Evolutionary conservation across 441 rosid species (phyloP).

Genomic region (Gossypium aridum): DNA sequence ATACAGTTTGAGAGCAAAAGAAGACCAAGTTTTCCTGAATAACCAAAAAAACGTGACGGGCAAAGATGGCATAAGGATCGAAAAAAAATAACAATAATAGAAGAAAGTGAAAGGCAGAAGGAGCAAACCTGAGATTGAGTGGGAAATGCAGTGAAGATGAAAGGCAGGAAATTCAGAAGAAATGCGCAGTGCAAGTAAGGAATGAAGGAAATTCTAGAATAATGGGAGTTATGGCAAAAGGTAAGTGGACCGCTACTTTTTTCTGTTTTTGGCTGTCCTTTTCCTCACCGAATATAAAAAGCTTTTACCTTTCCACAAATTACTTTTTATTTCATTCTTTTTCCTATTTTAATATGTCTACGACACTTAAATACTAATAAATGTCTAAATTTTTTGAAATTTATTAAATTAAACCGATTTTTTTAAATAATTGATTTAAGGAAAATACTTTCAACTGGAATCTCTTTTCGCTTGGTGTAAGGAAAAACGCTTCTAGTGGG

Average conservation of each 20-base stretch:
- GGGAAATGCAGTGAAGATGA: neutral
- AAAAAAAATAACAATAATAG: neutral
- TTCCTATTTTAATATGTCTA: no score
- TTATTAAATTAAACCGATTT: no score
- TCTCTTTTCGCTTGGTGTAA: no score
- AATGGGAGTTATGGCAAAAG: neutral
- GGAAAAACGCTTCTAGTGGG: accelerated
- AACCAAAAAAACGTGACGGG: neutral
- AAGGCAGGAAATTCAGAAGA: neutral
- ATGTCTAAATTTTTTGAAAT: no score
- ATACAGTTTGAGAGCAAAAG: neutral
- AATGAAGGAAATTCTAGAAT: neutral
- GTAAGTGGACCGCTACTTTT: neutral
- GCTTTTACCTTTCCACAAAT: neutral
- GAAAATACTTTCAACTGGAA: no score
- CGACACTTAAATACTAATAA: no score
- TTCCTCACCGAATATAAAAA: neutral
- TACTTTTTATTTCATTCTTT: neutral
- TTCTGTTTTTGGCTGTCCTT: neutral
- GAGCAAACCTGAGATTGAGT: neutral
- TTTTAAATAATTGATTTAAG: no score
- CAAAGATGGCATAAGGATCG: neutral
- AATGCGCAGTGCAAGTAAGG: neutral
- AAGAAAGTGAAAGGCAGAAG: neutral
- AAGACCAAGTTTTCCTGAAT: neutral